Evolutionary conservation across 116 monocot genomes (phyloP), one percentile per base, ranked within the genome.

Genomic region (Thalassia testudinum): DNA sequence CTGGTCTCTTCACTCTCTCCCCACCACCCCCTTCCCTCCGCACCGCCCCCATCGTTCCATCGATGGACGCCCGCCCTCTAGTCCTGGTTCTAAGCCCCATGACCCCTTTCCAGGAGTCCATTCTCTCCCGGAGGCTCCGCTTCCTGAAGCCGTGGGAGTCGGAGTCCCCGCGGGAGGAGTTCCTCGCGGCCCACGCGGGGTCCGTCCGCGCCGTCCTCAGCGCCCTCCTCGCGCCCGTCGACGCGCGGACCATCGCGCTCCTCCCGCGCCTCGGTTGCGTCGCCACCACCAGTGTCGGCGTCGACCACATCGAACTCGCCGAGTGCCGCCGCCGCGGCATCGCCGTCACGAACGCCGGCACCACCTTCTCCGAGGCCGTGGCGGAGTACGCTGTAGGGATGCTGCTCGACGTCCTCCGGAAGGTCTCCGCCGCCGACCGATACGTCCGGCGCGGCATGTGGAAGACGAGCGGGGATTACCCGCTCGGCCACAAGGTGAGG

Each of bases 321-420:
- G 70, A 58, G 58, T 78, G 78, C 66, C 13, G 37, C 24, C 69
- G 70, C 21, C 44, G 62, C 27, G 78, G 70, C 15, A 29, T 78
- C 21, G 58, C 26, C 19, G 74, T 78, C 22, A 53, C 78, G 25
- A 73, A 70, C 26, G 59, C 63, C 27, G 74, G 74, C 12, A 17
- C 3, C 20, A 43, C 43, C 3, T 74, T 37, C 63, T 52, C 70
- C 11, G 53, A 26, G 8, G 74, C 70, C 23, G 48, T 28, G 1
- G 78, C 74, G 1, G 78, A 78, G 17, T 70, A 63, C 53, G 74
- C 78, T 2, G 66, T 78, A 1, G 78, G 70, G 34, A 26, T 78
- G 0, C 27, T 75, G 17, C 52, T 75, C 23, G 70, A 74, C 37
- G 74, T 70, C 0, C 44, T 78, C 1, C 25, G 73, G 16, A 49